Base-by-base conservation (phyloP, 768 basidiomycete genomes). In the Lactarius trivialis region DNA sequence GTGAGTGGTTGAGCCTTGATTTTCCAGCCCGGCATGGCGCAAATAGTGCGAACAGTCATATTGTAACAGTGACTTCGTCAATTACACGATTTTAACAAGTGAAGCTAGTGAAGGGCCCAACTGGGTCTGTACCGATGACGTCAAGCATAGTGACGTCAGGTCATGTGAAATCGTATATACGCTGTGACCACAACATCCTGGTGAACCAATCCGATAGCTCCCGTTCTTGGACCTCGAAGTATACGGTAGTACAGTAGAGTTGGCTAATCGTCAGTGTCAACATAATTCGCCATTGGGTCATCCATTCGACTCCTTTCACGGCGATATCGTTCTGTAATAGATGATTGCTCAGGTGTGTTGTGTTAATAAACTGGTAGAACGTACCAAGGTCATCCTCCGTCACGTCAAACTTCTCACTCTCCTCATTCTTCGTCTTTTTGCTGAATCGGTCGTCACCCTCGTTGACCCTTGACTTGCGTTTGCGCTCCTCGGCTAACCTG, bases 241-340 rank as follows among this genome's bases (percentile, higher is more conserved):
- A 45, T 24, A 32, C 32, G 8, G 32, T 32, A n/a, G n/a, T n/a
- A n/a, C n/a, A 45, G 4, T 45, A 24, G 43, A 11, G 45, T 24
- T 45, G 45, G 21, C 21, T 49, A 50, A 62, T 64, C 55, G 82
- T 84, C 49, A 73, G 15, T 67, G 72, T 93, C 93, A 55, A 91
- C 80, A 71, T 94, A 93, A 72, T 90, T 91, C 43, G 90, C 89
- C 93, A 97, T 97, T 4, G 93, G 93, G 73, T 97, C 93, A 61
- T 93, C 91, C 53, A 79, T 77, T 74, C 85, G 83, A 56, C 83
- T 82, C 66, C 81, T 82, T 32, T 73, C 80, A 82, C 93, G 86
- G 61, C 93, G 82, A 73, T 95, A 97, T n/a, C 89, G 91, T 87
- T 97, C 93, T 91, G 77, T 64, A 72, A 67, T 14, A 24, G 45